Percentiles rank a stretch among this genome's conserved stretches.
These are phyloP conservation scores for Lecanicillium sp. DNA, from an alignment of 2,329 filamentous ascomycete species.

Conservation along the genomic window DNA sequence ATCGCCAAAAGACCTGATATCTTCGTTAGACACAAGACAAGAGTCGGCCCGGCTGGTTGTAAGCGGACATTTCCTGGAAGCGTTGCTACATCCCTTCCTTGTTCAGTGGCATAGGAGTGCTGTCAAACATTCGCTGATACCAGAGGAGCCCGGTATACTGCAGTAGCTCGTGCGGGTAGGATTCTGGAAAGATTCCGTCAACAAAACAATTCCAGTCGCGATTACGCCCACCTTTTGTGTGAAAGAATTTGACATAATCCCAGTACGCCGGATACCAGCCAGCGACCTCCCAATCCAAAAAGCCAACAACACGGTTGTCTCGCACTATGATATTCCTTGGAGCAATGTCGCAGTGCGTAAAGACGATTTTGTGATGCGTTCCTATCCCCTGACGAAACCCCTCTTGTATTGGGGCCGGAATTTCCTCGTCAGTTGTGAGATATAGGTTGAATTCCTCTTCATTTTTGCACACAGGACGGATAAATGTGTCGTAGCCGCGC, in stretches of 20 bases:
- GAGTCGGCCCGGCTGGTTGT: no score
- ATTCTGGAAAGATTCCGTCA: background rate
- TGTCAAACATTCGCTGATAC: background rate
- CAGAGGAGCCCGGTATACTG: background rate
- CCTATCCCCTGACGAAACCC: conserved; percentile 7
- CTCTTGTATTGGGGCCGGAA: conserved; percentile 5
- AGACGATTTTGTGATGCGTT: conserved; percentile 20
- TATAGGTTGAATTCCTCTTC: conserved; percentile 11
- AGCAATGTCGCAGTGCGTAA: conserved; percentile 40
- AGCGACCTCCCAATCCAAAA: conserved; percentile 36
- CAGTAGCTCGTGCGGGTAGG: background rate
- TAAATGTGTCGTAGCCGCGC: conserved; percentile 3
- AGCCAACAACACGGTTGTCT: conserved; percentile 25
- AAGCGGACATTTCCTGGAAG: no score
- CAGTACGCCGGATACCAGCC: conserved; percentile 34
- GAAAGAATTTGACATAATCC: conserved; percentile 18
- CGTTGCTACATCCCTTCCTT: no score
- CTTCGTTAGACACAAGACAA: no score
- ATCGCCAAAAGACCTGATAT: no score
- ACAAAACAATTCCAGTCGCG: background rate
- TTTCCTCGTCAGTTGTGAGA: background rate
- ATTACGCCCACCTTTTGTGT: background rate
- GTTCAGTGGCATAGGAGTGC: no score
- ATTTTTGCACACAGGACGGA: conserved; percentile 5
- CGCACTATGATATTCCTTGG: conserved; percentile 30